Evolutionary conservation across 768 basidiomycete species (phyloP).

Genomic region (Phylloporus rhodoxanthus): DNA sequence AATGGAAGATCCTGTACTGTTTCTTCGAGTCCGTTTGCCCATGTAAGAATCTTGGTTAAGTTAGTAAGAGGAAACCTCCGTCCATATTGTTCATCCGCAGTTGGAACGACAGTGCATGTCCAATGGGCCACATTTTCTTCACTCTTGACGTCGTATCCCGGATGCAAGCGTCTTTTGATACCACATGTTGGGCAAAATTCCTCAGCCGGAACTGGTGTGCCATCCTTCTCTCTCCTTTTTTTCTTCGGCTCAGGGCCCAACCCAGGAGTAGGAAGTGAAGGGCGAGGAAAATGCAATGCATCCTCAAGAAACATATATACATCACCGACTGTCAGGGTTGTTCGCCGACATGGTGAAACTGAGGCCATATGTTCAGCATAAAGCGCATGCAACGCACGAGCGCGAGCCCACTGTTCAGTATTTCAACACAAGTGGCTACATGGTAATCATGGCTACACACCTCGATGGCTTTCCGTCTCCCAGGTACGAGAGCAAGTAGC

Average conservation of each 20-base stretch:
- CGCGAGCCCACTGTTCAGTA: constrained; percentile 40
- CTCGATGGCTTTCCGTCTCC: constrained; percentile 46
- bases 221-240: constrained; percentile 23
- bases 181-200: constrained; percentile 25
- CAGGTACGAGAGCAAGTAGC: constrained; percentile 33
- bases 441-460: constrained; percentile 24
- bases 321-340: constrained; percentile 35
- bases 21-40: constrained; percentile 16
- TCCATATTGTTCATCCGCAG: constrained; percentile 16
- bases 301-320: constrained; percentile 43
- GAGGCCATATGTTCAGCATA: constrained; percentile 30
- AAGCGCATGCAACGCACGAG: constrained; percentile 35
- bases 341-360: constrained; percentile 14
- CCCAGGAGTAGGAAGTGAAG: constrained; percentile 10
- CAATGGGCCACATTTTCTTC: constrained; percentile 16
- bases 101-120: constrained; percentile 23
- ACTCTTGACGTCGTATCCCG: constrained; percentile 18
- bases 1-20: constrained; percentile 7
- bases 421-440: constrained; percentile 1
- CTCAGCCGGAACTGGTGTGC: constrained; percentile 16
- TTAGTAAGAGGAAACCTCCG: constrained; percentile 16
- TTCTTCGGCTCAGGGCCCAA: constrained; percentile 17
- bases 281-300: constrained; percentile 34
- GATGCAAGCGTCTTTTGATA: constrained; percentile 26
- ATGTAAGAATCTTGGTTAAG: constrained; percentile 11